Base-by-base conservation (phyloP, 805 yeast genomes). In the Barnettozyma botsteinii region DNA sequence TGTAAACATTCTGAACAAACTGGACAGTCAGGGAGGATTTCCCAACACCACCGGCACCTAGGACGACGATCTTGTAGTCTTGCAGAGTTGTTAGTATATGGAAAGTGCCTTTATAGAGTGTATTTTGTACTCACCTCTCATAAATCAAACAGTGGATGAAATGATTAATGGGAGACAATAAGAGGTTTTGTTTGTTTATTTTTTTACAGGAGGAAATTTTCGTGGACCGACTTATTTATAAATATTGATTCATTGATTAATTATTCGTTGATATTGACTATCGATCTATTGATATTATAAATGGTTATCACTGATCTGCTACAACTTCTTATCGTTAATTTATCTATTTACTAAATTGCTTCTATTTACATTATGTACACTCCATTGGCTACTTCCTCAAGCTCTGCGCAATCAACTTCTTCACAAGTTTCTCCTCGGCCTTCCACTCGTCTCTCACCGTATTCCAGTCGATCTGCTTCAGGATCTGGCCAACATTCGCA, bases 31-130 rank as follows among this genome's bases (percentile, higher is more conserved):
- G 68, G 29, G 95, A 88, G 19, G 97, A 86, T 56, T 91, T 91
- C 53, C 98, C 98, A 8, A 87, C 96, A 64, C 97, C 96, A 53
- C 97, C 97, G 12, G 96, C 95, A 45, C 98, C 98, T 43, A 91
- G 68, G 15, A 91, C 93, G 14, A 86, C 97, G 33, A 93, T 68
- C 58, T 86, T 87, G 61, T 88, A 88, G 58, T 89, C 97, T 69
- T 19, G 11, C 4, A 4, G 13, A 7, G 17, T 1, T 17, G 47
- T 46, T 37, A 43, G 47, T 32, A 37, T 18, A 18, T 27, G 26
- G 20, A 23, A n/a, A n/a, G n/a, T 4, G 31, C 3, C 23, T 21
- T 9, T 21, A 6, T 7, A 7, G 23, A 21, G 23, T 9, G 17
- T 25, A 8, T 10, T 23, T 14, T 11, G 9, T 4, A 45, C 39